A percentile compares a stretch with the other conserved stretches of the same genome.
These are phyloP conservation scores for Didymella segeticola DNA, from an alignment of 2,329 filamentous ascomycete genomes.

Conservation along the genomic window DNA sequence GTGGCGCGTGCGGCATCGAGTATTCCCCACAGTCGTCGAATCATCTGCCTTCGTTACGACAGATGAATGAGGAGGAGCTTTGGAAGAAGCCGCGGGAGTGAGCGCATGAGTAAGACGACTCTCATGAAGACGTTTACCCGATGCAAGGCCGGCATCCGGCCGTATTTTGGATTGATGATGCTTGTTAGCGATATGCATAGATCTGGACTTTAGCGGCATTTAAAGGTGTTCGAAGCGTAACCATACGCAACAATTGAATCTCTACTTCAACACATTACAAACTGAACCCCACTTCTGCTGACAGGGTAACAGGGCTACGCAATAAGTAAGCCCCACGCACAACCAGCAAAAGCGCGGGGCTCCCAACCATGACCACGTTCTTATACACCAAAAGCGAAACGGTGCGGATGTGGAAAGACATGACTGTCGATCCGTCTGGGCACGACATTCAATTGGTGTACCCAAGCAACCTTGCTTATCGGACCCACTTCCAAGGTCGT, in stretches of 20 bases:
- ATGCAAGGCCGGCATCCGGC: not conserved
- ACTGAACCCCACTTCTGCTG: not conserved
- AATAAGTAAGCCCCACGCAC: not conserved
- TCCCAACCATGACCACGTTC: not conserved
- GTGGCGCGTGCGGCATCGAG: slow-evolving; percentile 43
- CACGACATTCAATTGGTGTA: slow-evolving; percentile 2
- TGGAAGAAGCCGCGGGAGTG: slow-evolving; percentile 34
- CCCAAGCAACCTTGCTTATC: slow-evolving; percentile 4
- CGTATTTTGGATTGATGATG: not conserved
- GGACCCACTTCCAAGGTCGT: not conserved
- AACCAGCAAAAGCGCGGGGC: not conserved
- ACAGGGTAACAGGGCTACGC: not conserved
- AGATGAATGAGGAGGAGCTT: slow-evolving; percentile 30
- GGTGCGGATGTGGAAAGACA: not conserved
- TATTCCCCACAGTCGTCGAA: slow-evolving; percentile 30
- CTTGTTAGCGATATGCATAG: slow-evolving; percentile 17
- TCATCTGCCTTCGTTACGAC: slow-evolving; percentile 13
- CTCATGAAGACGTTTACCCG: not conserved
- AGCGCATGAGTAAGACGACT: not conserved
- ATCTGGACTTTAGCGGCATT: slow-evolving; percentile 16
- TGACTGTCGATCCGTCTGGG: slow-evolving; percentile 8
- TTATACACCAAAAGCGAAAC: not conserved
- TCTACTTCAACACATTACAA: not conserved
- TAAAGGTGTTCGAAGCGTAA: slow-evolving; percentile 3
- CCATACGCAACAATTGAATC: slow-evolving; percentile 5